Base-by-base conservation (phyloP, 441 rosid species). In the Adansonia grandidieri region DNA sequence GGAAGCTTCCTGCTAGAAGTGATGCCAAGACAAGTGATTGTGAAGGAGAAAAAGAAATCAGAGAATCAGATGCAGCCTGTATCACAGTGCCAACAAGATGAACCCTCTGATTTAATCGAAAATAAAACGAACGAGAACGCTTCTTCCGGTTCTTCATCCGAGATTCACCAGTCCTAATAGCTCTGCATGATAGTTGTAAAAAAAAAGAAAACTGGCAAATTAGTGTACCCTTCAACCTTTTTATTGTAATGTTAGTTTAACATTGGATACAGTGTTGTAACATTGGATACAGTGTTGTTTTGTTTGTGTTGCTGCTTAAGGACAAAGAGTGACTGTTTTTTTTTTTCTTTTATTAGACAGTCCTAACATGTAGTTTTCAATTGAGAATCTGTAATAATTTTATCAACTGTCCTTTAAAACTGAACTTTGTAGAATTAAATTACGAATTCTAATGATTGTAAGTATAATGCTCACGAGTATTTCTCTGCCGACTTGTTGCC, bases 1-100 rank as follows among this genome's bases (percentile, higher is more conserved):
- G 99, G 93, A 73, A 92, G 91, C 90, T 96, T 96, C 74, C 87
- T 94, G 63, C 79, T 96, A 42, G 99, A 93, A 71, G 97, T 93
- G 62, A 85, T 37, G 98, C 98, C 99, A 0, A 86, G 89, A 71
- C 97, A 94, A 90, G 97, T 90, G 79, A 93, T 92, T 50, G 89
- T 86, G 77, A 94, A 96, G 83, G 93, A 93, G 87, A 87, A 90
- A 82, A 94, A 87, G 80, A 91, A 87, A 80, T 74, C 86, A 2
- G 92, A 85, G 79, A 87, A 7, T 62, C 69, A 44, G n/a, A 45
- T 75, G 83, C 88, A 78, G 73, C 32, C 32, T 28, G 32, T 28
- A 28, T 28, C 32, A 28, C 32, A 28, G 32, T 28, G 32, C 32
- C 32, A 28, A 28, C 32, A 68, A n/a, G 89, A 82, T 42, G 74